These are phyloP conservation scores for Aspergillus sclerotiicarbonarius DNA, from an alignment of 495 filamentous ascomycete species.

Conservation along the genomic window DNA sequence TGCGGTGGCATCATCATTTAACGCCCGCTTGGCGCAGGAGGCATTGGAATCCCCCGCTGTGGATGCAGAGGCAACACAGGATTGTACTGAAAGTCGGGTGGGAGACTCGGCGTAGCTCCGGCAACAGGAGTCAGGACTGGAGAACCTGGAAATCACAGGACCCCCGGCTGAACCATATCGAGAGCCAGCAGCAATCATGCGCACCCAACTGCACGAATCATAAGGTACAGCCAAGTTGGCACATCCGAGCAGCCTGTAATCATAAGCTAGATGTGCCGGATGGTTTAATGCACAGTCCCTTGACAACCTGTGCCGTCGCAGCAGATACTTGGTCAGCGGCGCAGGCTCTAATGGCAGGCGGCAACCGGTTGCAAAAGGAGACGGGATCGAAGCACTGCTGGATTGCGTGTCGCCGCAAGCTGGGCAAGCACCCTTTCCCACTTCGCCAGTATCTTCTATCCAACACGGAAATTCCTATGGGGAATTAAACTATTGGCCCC, in stretches of 20 bases:
- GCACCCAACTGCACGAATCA: background rate
- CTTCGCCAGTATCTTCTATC: background rate
- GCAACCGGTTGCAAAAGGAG: background rate
- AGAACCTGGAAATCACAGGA: background rate
- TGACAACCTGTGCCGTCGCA: background rate
- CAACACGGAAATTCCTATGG: background rate
- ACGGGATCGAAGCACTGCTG: background rate
- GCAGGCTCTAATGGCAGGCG: background rate
- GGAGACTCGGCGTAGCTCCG: background rate
- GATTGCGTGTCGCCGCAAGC: background rate
- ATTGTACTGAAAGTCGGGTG: background rate
- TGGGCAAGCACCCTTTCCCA: background rate
- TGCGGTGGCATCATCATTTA: background rate
- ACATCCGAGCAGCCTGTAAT: background rate
- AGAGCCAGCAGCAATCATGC: background rate
- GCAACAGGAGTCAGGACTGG: background rate
- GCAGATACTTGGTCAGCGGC: background rate
- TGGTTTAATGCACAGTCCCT: background rate
- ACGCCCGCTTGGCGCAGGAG: background rate
- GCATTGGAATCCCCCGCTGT: background rate
- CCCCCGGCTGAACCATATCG: background rate
- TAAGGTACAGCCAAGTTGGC: background rate
- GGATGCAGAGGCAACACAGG: background rate
- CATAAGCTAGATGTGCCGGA: background rate
- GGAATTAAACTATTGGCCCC: background rate